Evolutionary conservation across 2,329 filamentous ascomycete genomes (phyloP).

Genomic region (Arthrinium phaeospermum): DNA sequence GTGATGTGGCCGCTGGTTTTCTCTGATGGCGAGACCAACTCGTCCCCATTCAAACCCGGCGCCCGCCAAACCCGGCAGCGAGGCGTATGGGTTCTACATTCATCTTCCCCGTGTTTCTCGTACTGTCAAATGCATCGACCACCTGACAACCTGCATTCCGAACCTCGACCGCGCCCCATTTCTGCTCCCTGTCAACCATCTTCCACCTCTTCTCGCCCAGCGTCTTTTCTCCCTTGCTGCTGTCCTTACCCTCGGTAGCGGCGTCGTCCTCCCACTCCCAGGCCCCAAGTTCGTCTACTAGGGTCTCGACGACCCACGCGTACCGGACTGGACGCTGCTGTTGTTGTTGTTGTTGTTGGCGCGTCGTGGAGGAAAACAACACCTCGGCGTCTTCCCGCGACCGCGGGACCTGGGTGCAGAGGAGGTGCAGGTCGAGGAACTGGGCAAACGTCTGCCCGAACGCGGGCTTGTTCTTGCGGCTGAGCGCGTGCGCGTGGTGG

Average conservation of each 20-base stretch:
- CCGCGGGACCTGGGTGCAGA: constrained; percentile 53
- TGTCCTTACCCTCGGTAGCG: neutral
- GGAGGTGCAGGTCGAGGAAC: constrained; percentile 60
- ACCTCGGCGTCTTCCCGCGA: constrained; percentile 46
- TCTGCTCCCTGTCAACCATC: constrained; percentile 52
- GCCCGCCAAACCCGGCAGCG: constrained; percentile 43
- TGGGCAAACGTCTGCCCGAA: constrained; percentile 62
- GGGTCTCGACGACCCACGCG: constrained; percentile 55
- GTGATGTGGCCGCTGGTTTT: neutral
- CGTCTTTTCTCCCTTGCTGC: constrained; percentile 21
- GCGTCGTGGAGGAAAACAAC: constrained; percentile 29
- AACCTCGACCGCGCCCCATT: constrained; percentile 58
- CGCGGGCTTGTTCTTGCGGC: constrained; percentile 50
- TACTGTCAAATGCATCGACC: constrained; percentile 44
- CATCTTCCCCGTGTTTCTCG: constrained; percentile 23
- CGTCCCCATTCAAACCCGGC: constrained; percentile 35
- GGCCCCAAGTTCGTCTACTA: constrained; percentile 56
- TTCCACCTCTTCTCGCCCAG: constrained; percentile 23
- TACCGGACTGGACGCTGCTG: constrained; percentile 31
- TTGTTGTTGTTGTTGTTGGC: neutral
- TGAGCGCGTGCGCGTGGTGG: constrained; percentile 21
- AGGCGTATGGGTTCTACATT: constrained; percentile 32
- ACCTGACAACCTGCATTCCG: constrained; percentile 41
- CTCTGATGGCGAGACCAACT: neutral
- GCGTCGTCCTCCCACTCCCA: constrained; percentile 39